A percentile compares a stretch with the other conserved stretches of the same genome.
These are phyloP conservation scores for Earliella scabrosa DNA, from an alignment of 1,284 basidiomycete genomes.

Conservation along the genomic window DNA sequence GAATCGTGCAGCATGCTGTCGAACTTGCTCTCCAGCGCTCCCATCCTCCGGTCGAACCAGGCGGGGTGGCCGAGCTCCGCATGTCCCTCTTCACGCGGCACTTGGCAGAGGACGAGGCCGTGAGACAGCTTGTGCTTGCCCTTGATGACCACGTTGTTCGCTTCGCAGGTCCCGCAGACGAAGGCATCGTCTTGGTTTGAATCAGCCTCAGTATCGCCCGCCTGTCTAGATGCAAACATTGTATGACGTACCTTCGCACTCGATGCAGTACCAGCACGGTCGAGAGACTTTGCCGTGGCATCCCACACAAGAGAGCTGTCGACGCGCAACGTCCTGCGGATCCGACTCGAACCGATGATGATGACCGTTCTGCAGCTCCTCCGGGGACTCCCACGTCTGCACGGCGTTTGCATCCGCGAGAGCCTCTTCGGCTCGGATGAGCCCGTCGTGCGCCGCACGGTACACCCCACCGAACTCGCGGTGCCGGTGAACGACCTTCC, in stretches of 20 bases:
- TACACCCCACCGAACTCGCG: slow-evolving; percentile 21
- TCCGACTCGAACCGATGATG: no score
- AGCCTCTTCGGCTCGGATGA: slow-evolving; percentile 19
- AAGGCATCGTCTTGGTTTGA: slow-evolving; percentile 15
- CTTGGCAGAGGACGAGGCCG: slow-evolving; percentile 17
- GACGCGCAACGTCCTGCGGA: background rate
- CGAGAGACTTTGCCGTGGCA: slow-evolving; percentile 12
- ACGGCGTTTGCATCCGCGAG: slow-evolving; percentile 11
- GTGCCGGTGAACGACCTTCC: slow-evolving; percentile 19
- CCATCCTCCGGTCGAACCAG: slow-evolving; percentile 12
- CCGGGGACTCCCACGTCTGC: background rate
- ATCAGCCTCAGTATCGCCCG: background rate
- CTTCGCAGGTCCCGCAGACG: slow-evolving; percentile 19
- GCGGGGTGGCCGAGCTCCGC: slow-evolving; percentile 1
- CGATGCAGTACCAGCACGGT: slow-evolving; percentile 27
- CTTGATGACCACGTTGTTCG: background rate
- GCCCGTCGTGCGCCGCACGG: slow-evolving; percentile 21
- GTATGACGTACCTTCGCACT: slow-evolving; percentile 21
- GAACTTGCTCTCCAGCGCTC: slow-evolving; percentile 11
- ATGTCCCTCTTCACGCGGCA: slow-evolving; percentile 7
- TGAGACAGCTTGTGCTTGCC: slow-evolving; percentile 20
- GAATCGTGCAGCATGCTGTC: slow-evolving; percentile 6
- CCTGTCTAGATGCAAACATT: background rate
- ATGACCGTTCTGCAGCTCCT: background rate
- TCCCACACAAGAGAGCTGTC: slow-evolving; percentile 12